Evolutionary conservation across 2,329 filamentous ascomycete genomes (phyloP).

Genomic region (Pestalotiopsis sp.): DNA sequence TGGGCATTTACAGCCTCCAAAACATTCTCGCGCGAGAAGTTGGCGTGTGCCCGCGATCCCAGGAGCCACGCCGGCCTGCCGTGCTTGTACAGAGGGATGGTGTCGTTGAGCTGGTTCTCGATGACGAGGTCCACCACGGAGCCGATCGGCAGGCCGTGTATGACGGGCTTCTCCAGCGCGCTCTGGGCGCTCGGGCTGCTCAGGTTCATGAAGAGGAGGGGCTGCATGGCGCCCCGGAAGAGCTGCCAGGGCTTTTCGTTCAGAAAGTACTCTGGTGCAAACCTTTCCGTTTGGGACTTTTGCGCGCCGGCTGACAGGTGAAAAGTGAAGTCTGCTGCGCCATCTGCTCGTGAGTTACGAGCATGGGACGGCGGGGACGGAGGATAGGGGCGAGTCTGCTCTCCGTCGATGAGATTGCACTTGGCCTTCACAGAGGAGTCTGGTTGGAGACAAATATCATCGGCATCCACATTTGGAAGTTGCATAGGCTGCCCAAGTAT

Average conservation of each 20-base stretch:
- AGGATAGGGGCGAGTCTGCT: constrained; percentile 18
- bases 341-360: not conserved
- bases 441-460: constrained; percentile 19
- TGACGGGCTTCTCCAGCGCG: constrained; percentile 1
- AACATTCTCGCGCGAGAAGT: constrained; percentile 15
- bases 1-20: constrained; percentile 1
- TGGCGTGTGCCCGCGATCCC: constrained; percentile 10
- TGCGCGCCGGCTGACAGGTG: constrained; percentile 14
- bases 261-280: constrained; percentile 12
- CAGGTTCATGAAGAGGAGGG: constrained; percentile 18
- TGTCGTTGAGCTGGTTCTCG: constrained; percentile 15
- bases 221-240: constrained; percentile 17
- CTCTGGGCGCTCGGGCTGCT: not conserved
- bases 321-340: constrained; percentile 16
- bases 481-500: constrained; percentile 21
- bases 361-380: not conserved
- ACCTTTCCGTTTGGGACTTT: constrained; percentile 10
- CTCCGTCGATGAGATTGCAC: constrained; percentile 16
- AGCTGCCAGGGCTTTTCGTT: constrained; percentile 18
- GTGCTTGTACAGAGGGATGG: constrained; percentile 26
- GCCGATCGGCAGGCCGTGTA: constrained; percentile 12
- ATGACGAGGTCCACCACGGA: constrained; percentile 12
- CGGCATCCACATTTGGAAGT: constrained; percentile 14
- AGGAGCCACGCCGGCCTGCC: constrained; percentile 22
- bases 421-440: constrained; percentile 15